Evolutionary conservation across 176 grass and related monocot species (phyloP).

Genomic region (Zizania latifolia): DNA sequence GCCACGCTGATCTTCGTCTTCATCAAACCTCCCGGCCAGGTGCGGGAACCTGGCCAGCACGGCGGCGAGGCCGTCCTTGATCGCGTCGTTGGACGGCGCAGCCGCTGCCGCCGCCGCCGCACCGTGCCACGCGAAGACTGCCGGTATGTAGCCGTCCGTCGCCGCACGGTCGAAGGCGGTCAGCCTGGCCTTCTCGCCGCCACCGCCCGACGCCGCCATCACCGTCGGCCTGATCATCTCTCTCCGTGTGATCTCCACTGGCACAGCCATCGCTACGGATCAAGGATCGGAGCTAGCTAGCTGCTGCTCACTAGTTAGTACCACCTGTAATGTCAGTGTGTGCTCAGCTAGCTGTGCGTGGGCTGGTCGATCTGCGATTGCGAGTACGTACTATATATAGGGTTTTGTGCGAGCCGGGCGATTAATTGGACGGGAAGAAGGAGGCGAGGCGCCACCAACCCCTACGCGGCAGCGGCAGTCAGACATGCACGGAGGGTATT

Average conservation of each 20-base stretch:
- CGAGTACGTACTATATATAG: too few species aligned
- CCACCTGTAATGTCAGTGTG: too few species aligned
- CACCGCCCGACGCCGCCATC: background rate
- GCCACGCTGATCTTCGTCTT: background rate
- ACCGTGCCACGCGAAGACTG: slow-evolving; percentile 33
- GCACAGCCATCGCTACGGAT: background rate
- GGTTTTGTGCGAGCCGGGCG: too few species aligned
- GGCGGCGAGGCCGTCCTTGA: slow-evolving; percentile 6
- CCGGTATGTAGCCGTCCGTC: slow-evolving; percentile 26
- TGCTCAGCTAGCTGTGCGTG: too few species aligned
- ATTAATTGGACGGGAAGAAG: too few species aligned
- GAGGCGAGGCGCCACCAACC: too few species aligned
- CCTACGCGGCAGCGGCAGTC: too few species aligned
- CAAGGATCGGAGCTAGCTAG: too few species aligned
- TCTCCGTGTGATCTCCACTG: slow-evolving; percentile 1
- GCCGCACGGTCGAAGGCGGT: slow-evolving; percentile 42
- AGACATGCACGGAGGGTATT: too few species aligned
- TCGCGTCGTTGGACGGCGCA: background rate
- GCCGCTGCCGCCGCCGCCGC: too few species aligned
- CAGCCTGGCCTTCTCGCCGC: background rate
- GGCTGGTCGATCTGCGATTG: too few species aligned
- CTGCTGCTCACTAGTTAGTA: too few species aligned
- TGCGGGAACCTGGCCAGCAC: slow-evolving; percentile 20
- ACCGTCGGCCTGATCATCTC: background rate
- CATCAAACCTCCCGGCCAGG: slow-evolving; percentile 8